Conservation (phyloP, 2,329 filamentous ascomycete genomes). For the Stachybotrys elegans region DNA sequence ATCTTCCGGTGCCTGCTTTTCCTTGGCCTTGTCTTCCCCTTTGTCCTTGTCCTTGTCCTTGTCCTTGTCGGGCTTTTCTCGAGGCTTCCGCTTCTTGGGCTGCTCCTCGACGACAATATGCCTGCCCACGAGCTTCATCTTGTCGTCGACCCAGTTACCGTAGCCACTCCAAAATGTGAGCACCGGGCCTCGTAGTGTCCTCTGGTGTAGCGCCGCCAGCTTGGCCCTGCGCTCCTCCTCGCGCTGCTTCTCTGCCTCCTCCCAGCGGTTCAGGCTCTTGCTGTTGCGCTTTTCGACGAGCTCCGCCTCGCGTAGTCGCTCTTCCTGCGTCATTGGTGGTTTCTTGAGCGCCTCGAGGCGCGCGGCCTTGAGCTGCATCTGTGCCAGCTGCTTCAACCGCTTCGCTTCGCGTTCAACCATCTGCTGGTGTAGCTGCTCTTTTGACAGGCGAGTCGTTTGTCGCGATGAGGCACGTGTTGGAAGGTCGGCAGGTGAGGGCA, state of each 20-base stretch:
- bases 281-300: conserved; percentile 80
- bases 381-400: conserved; percentile 63
- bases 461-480: conserved; percentile 55
- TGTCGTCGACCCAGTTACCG: conserved; percentile 73
- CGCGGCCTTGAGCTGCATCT: conserved; percentile 64
- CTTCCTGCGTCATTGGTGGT: conserved; percentile 78
- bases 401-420: conserved; percentile 69
- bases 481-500: conserved; percentile 48
- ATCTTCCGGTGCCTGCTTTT: neutral
- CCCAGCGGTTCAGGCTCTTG: conserved; percentile 89
- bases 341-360: conserved; percentile 70
- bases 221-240: conserved; percentile 78
- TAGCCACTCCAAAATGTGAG: conserved; percentile 93
- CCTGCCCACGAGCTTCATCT: conserved; percentile 65
- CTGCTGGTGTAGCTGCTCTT: conserved; percentile 61
- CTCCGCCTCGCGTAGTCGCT: conserved; percentile 77
- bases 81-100: conserved; percentile 54
- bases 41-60: conserved; percentile 18
- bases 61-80: conserved; percentile 32
- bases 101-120: conserved; percentile 58
- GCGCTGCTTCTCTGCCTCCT: conserved; percentile 83
- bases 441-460: conserved; percentile 53
- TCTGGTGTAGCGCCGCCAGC: conserved; percentile 81
- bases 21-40: neutral
- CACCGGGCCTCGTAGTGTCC: conserved; percentile 81